Base-by-base conservation (phyloP, 495 filamentous ascomycete species). In the Penicillium subrubescens region DNA sequence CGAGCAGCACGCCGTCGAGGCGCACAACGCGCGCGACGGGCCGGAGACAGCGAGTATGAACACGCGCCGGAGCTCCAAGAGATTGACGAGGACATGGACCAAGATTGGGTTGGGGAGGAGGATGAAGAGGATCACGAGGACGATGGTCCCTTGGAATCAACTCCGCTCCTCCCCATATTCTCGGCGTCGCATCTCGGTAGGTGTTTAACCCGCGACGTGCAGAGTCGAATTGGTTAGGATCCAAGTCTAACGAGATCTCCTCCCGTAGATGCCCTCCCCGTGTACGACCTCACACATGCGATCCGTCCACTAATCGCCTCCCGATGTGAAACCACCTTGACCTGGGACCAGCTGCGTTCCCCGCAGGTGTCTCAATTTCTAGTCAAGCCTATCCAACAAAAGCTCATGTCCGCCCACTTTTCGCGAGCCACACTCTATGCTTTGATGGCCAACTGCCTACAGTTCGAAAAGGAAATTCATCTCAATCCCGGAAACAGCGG, bases 281-380 rank as follows among this genome's bases (percentile, higher is more conserved):
- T 97, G 58, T 97, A 97, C 81, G 91, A 90, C 69, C 84, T 95
- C 64, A 95, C 92, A 43, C 94, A 97, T 79, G 85, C 90, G 14
- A 94, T 97, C 56, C 91, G 94, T 60, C 86, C 91, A 21, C 79
- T 97, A 46, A 88, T 98, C 51, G 83, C 90, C 56, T 82, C 90
- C 23, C 86, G 90, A 74, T 94, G 92, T 76, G 94, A 98, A 75
- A 97, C 94, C 5, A 94, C 91, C 0, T 77, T 98, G 57, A 88
- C 91, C n/a, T 98, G 93, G 93, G 94, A 97, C 63, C 94, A 98
- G 75, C 81, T 98, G 64, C 86, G 94, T 55, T 96, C 94, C 11
- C 94, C 94, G 8, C 94, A 98, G 73, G 90, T 98, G 37, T 97
- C 92, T 17, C 93, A 96, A 75, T 98, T 98, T 73, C 83, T 98